Percentiles rank a stretch among this genome's conserved stretches.
Conservation (phyloP, 805 yeast species). For the Ogataea siamensis region DNA sequence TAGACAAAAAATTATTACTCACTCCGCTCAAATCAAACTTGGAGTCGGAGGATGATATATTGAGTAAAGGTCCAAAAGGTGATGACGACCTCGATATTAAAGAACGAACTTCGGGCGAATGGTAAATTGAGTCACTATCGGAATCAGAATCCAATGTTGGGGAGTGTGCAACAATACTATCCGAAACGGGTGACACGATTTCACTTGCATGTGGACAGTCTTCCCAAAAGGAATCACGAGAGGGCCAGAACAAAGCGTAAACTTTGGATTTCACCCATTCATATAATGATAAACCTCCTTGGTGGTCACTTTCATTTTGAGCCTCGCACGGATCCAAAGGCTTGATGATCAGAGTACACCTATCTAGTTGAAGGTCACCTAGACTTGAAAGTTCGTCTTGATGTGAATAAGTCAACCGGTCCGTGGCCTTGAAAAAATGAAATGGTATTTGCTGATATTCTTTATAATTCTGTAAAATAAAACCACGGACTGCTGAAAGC, state of each 20-base stretch:
- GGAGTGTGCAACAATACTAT: background rate
- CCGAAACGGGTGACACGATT: background rate
- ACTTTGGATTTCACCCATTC: constrained; percentile 29
- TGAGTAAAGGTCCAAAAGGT: constrained; percentile 22
- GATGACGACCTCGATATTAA: constrained; percentile 22
- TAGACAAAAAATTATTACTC: constrained; percentile 18
- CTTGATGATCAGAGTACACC: constrained; percentile 73
- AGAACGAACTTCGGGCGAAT: constrained; percentile 27
- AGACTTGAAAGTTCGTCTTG: constrained; percentile 60
- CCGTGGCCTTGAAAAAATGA: constrained; percentile 51
- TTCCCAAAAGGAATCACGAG: no score
- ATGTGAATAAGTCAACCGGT: constrained; percentile 59
- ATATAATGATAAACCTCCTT: constrained; percentile 13
- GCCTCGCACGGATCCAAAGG: constrained; percentile 41
- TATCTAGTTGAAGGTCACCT: constrained; percentile 51
- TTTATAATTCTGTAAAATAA: constrained; percentile 48
- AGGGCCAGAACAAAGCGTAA: no score
- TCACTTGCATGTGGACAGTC: background rate
- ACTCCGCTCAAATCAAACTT: constrained; percentile 24
- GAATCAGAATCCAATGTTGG: constrained; percentile 18
- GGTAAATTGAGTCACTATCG: constrained; percentile 26
- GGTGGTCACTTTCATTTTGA: constrained; percentile 14
- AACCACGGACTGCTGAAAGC: constrained; percentile 56
- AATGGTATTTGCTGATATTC: constrained; percentile 52
- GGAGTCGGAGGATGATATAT: constrained; percentile 24